Evolutionary conservation across 345 rosid genomes (phyloP), one percentile per base, ranked within the genome.

Genomic region (Geranium brycei): DNA sequence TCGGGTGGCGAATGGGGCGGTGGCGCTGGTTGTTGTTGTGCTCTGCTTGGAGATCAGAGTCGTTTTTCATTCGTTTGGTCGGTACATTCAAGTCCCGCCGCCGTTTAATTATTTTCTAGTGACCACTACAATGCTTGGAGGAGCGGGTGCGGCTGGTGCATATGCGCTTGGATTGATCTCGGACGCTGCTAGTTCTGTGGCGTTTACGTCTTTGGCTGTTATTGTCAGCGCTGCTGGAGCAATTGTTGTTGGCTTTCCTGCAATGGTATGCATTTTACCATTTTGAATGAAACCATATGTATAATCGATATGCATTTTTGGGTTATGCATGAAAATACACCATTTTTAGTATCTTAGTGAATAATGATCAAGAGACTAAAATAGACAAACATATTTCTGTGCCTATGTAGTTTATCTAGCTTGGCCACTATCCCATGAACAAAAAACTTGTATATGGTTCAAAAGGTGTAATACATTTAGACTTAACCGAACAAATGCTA

Each of bases 21-120:
- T 95, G 62, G 91, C 99, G n/a, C 64, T 88, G 82, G 82, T 91
- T 67, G 80, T 88, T 62, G 79, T 87, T 57, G 96, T 95, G 63
- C 75, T 95, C 5, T 84, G 95, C 71, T 85, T 95, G 80, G 99
- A 95, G 89, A 71, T 88, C 69, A 83, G 99, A 73, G 97, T 91
- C 75, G 85, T 95, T 67, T 95, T 95, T 77, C 96, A 80, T 62
- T 88, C 99, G 1, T 95, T 91, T 74, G 99, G 95, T 71, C 82
- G 83, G 75, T 95, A 95, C 69, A 85, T 95, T 73, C 99, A 95
- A 77, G 91, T 95, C 58, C 97, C 96, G 1, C 89, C 95, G 1
- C 99, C 99, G 0, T 71, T 84, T 63, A 95, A 84, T 66, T 93
- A 91, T 78, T 78, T 93, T 67, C 82, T 95, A 69, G 97, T 95